phyloP scores from a whole-genome alignment of 345 rosid genomes.

The Brassica nigra region DNA sequence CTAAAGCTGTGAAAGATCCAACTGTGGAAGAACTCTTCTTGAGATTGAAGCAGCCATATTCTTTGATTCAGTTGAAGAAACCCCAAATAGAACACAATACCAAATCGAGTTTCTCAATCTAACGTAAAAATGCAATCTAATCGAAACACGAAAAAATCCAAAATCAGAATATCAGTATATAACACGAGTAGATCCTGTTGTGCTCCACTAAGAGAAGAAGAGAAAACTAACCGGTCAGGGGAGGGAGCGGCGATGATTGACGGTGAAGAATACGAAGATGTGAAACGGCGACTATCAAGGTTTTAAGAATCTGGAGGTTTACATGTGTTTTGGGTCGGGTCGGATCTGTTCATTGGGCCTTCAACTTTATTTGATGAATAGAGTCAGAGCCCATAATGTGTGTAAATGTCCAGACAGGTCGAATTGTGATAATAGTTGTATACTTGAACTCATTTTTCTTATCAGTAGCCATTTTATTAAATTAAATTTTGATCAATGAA shows the following conservation, averaged over 20 bases:
- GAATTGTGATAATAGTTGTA: neutral
- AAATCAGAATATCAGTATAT: neutral
- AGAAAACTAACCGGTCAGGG: constrained; percentile 17
- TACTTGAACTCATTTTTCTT: too few relatives aligned
- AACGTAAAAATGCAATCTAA: neutral
- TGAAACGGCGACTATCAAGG: constrained; percentile 11
- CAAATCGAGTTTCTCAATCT: neutral
- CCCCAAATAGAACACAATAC: constrained; percentile 25
- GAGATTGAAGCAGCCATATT: constrained; percentile 53
- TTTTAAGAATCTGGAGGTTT: constrained; percentile 12
- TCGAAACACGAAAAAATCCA: neutral
- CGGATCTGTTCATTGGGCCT: constrained; percentile 23
- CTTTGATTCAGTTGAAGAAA: neutral
- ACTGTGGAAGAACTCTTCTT: constrained; percentile 42
- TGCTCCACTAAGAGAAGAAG: neutral
- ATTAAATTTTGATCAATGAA: too few relatives aligned
- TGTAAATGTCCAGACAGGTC: neutral
- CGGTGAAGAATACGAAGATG: constrained; percentile 11
- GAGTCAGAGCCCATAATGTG: neutral
- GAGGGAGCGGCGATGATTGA: constrained; percentile 24
- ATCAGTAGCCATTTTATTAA: too few relatives aligned
- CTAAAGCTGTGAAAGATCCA: constrained; percentile 39
- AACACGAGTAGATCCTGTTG: neutral
- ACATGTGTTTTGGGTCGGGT: constrained; percentile 14
- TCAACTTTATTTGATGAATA: neutral